A percentile compares a stretch with the other conserved stretches of the same genome.
phyloP scores from a whole-genome alignment of 371 early-diverging fungal species.

The Mortierella sp. region DNA sequence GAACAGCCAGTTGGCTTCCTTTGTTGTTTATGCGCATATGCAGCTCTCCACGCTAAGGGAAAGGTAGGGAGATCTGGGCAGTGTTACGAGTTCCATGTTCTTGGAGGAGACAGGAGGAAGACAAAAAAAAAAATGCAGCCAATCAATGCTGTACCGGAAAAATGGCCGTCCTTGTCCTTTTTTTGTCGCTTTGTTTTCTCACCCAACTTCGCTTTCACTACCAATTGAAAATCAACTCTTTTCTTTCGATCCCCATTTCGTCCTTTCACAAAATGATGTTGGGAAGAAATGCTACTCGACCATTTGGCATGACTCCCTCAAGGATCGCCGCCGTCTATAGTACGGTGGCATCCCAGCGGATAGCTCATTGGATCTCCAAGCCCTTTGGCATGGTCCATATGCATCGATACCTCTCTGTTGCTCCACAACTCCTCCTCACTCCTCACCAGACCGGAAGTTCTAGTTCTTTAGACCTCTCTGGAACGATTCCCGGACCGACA shows the following conservation, averaged over 20 bases:
- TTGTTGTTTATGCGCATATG: too few relatives aligned
- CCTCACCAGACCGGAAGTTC: conserved; percentile 3
- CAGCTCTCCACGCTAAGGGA: too few relatives aligned
- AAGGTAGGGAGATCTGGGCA: too few relatives aligned
- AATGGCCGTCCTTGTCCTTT: too few relatives aligned
- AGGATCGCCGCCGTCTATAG: conserved; percentile 33
- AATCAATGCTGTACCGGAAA: too few relatives aligned
- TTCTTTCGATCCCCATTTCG: neutral
- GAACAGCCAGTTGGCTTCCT: too few relatives aligned
- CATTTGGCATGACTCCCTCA: conserved; percentile 46
- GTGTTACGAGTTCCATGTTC: too few relatives aligned
- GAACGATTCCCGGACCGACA: neutral
- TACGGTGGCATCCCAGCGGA: conserved; percentile 37
- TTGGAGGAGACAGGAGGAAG: too few relatives aligned
- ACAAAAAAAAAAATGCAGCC: too few relatives aligned
- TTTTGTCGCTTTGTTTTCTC: too few relatives aligned
- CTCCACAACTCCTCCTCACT: conserved; percentile 36
- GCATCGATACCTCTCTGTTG: conserved; percentile 40
- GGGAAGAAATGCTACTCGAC: conserved; percentile 44
- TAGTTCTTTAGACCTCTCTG: conserved; percentile 3
- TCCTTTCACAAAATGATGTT: too few relatives aligned
- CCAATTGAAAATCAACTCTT: neutral
- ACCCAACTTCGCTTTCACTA: neutral
- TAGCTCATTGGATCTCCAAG: conserved; percentile 42
- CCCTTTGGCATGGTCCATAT: conserved; percentile 39